Evolutionary conservation across 2,329 filamentous ascomycete genomes (phyloP), one percentile per base, ranked within the genome.

Genomic region (Colletotrichum abscissum): DNA sequence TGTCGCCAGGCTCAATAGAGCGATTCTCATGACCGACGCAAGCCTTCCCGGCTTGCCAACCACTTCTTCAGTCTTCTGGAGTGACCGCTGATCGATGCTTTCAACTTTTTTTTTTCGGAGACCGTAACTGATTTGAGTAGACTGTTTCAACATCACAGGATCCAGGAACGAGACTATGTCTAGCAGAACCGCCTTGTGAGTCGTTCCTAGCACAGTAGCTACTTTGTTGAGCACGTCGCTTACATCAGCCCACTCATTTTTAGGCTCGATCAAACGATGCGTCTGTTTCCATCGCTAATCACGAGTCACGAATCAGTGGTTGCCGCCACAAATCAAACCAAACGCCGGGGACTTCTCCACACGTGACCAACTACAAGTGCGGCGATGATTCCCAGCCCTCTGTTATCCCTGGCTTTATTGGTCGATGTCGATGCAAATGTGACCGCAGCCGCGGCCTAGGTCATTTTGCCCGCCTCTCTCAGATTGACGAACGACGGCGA

Each of bases 1-100:
- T 46, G 56, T 73, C 71, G 71, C 71, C 71, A 73, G 71, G 71
- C 71, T 62, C 71, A 73, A 73, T 73, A 73, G 71, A 73, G 71
- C 71, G 71, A 73, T 73, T 73, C 71, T 66, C 55, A 24, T 70
- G 49, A 65, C 35, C 55, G 19, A 62, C 46, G 24, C 71, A 38
- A 54, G 35, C 67, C 33, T 57, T 7, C 30, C 12, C 7, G 59
- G 70, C 67, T 63, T 35, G 71, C 35, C 55, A 70, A 22, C 30
- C 35, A 22, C 49, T 8, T 46, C 60, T 66, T 38, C 62, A 38
- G 56, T 33, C 60, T 55, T 56, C 46, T 30, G 60, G 55, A 24
- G 63, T 64, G 59, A 70, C 42, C 26, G 35, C 52, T 57, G 63
- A 30, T 33, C 30, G 54, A 60, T 70, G 52, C 52, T n/a, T 60